phyloP scores from a whole-genome alignment of 495 filamentous ascomycete species.

The Chaetomium fimeti region DNA sequence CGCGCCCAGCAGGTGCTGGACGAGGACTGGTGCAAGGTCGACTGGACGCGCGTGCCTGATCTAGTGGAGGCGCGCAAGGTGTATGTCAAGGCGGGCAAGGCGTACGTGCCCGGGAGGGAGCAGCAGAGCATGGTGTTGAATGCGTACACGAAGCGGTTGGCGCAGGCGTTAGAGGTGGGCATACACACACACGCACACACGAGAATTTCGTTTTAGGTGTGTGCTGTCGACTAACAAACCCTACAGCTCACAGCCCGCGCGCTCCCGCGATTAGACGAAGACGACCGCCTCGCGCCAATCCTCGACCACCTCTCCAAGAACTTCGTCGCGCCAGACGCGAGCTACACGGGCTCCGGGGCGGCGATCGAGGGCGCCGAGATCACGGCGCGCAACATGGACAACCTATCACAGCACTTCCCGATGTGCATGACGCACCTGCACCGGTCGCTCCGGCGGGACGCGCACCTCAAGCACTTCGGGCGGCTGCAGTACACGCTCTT shows the following conservation, averaged over 20 bases:
- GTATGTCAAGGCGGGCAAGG: slow-evolving; percentile 75
- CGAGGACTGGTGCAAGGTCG: slow-evolving; percentile 89
- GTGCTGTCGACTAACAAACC: neutral
- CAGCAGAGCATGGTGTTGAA: slow-evolving; percentile 84
- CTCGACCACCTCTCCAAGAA: slow-evolving; percentile 87
- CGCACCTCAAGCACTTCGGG: slow-evolving; percentile 88
- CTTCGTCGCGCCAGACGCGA: slow-evolving; percentile 85
- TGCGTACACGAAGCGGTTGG: slow-evolving; percentile 76
- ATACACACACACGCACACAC: neutral
- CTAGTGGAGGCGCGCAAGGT: slow-evolving; percentile 77
- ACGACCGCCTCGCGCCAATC: slow-evolving; percentile 92
- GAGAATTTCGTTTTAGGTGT: no score
- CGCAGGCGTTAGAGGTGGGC: slow-evolving; percentile 74
- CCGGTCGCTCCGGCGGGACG: slow-evolving; percentile 73
- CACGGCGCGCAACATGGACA: slow-evolving; percentile 74
- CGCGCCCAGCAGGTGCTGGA: slow-evolving; percentile 54
- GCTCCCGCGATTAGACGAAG: slow-evolving; percentile 90
- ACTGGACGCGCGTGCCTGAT: slow-evolving; percentile 91
- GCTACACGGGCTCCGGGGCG: slow-evolving; percentile 59
- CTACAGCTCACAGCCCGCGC: slow-evolving; percentile 77
- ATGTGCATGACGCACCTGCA: slow-evolving; percentile 93
- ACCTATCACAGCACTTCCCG: slow-evolving; percentile 83
- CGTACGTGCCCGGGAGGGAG: slow-evolving; percentile 85
- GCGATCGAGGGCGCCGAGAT: slow-evolving; percentile 64
- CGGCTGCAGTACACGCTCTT: slow-evolving; percentile 96